Base-by-base conservation (phyloP, 1,284 basidiomycete species). In the Abortiporus biennis region DNA sequence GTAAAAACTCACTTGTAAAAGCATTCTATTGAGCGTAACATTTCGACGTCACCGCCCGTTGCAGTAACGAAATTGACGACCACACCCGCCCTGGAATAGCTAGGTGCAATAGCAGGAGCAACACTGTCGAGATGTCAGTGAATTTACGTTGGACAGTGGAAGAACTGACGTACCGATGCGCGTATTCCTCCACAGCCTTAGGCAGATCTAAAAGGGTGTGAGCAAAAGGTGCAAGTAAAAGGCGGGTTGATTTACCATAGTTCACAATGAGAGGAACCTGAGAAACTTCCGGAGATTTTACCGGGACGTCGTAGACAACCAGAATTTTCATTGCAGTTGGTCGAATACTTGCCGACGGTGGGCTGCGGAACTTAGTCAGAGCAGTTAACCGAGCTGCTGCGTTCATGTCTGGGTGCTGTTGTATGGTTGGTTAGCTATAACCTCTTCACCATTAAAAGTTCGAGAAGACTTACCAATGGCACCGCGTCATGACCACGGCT, bases 11-110 rank as follows among this genome's bases (percentile, higher is more conserved):
- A 93, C 78, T 92, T 90, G 74, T 93, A 94, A 66, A 92, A 92
- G 74, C 92, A 95, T 71, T 97, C 93, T 70, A 96, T 94, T 53
- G 89, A 92, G 57, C 93, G 80, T 51, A 97, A 71, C 93, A 96
- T 96, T 69, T 97, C 93, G 37, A 97, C 92, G 61, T 97, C 93
- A 35, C 93, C 93, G 25, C 93, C 93, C 2, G 92, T 92, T 34
- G 93, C 93, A 45, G 94, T 96, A 46, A 97, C 93, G 56, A 96
- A 94, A 59, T 94, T 95, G 57, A 96, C 77, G 48, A 96, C 78
- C 32, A 96, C 90, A 39, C 91, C 90, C 41, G 90, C 83, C 44
- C 89, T 81, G 35, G 78, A 76, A 57, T 87, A 86, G 59, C 72
- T 88, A 45, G 81, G 79, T 29, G 86, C 84, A 49, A 89, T 83